phyloP scores from a whole-genome alignment of 1,139 yeast species.

The Zygoascus sp. region DNA sequence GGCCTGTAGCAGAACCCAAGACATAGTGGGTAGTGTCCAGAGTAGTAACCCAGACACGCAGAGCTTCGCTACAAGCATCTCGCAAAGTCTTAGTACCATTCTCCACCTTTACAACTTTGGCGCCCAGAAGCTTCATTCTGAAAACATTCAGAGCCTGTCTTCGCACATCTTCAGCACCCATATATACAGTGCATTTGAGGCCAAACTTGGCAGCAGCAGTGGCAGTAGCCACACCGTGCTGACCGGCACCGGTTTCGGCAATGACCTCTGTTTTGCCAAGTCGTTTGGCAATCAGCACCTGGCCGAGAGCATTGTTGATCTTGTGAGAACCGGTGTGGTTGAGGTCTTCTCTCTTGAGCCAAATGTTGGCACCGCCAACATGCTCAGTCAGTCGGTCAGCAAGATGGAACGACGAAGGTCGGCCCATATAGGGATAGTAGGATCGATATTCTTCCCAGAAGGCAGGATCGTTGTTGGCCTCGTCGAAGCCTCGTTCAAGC shows the following conservation, averaged over 20 bases:
- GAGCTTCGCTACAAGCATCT: conserved; percentile 97
- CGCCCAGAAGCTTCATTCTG: conserved; percentile 95
- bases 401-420: conserved; percentile 88
- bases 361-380: conserved; percentile 95
- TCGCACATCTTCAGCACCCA: conserved; percentile 99
- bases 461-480: conserved; percentile 77
- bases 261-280: conserved; percentile 86
- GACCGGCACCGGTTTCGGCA: conserved; percentile 99
- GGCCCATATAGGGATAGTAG: conserved; percentile 85
- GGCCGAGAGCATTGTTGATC: conserved; percentile 94
- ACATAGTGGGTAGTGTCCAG: conserved; percentile 84
- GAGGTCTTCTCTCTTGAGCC: conserved; percentile 97
- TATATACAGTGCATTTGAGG: conserved; percentile 86
- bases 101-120: conserved; percentile 86
- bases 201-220: conserved; percentile 99
- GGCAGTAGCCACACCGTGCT: conserved; percentile 99
- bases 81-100: conserved; percentile 95
- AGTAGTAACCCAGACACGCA: conserved; percentile 91
- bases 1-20: conserved; percentile 98
- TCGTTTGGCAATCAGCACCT: conserved; percentile 84
- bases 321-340: conserved; percentile 98
- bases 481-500: conserved; percentile 80
- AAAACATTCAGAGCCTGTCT: conserved; percentile 97
- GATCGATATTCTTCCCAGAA: conserved; percentile 92
- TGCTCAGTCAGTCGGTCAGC: conserved; percentile 87